Evolutionary conservation across 83 land plant species (phyloP), one percentile per base, ranked within the genome.

Genomic region (Thuja plicata): DNA sequence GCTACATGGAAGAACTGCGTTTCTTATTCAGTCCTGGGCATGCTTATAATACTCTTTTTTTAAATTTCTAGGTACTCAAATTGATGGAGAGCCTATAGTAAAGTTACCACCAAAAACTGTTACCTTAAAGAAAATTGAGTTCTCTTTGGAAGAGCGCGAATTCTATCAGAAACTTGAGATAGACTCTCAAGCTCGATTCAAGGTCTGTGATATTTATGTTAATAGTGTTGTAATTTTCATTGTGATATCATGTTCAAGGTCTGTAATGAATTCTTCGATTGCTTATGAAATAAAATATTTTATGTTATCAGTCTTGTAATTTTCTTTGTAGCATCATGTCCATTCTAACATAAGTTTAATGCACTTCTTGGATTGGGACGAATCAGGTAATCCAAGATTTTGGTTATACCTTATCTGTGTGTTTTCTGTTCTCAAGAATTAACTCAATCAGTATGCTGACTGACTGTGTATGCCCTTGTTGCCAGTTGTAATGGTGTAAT

Each of bases 51-150:
- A 52, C 57, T 50, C 15, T 21, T 48, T 15, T 30, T 13, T 84
- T 32, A 43, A 41, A 19, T 50, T 12, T 93, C 21, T 91, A 98
- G 99, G 87, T 24, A 91, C 98, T 85, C 38, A 90, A 11, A 91
- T 98, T 71, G 96, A 97, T 93, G 99, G 99, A 13, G 88, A 94
- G 89, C 99, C 99, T 76, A 97, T 98, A 27, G 84, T 98, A 21
- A 89, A 90, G 0, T 89, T 98, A 71, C 99, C 99, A 50, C 92
- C 95, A 34, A 97, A 96, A 89, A 85, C 90, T 82, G 90, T 96
- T 40, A 74, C 57, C 17, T 88, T 97, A 90, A 81, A 89, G 86
- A 95, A 92, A 86, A 93, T 95, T 62, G 96, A 96, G 8, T 98
- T 98, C 89, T 94, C 97, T 81, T 0, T 81, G 35, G 99, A 97